phyloP scores from a whole-genome alignment of 2,329 filamentous ascomycete species.

The Daldinia sp. region DNA sequence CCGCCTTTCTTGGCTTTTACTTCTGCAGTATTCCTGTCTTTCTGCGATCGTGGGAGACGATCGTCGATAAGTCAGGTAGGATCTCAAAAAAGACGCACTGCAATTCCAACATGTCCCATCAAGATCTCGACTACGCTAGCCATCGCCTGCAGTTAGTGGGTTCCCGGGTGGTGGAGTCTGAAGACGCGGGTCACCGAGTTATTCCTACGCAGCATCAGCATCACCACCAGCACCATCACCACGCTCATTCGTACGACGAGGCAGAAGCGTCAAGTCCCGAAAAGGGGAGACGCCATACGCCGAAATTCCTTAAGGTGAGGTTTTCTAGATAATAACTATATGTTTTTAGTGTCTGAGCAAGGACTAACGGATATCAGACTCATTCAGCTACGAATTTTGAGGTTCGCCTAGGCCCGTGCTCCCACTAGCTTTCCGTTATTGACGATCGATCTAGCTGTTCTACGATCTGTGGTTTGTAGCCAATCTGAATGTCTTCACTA shows the following conservation, averaged over 20 bases:
- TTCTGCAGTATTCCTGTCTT: slow-evolving; percentile 10
- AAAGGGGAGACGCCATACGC: slow-evolving; percentile 25
- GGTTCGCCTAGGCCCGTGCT: slow-evolving; percentile 26
- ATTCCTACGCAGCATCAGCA: slow-evolving; percentile 31
- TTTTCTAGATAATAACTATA: background rate
- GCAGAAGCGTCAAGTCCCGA: slow-evolving; percentile 13
- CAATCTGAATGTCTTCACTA: slow-evolving; percentile 73
- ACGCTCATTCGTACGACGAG: slow-evolving; percentile 16
- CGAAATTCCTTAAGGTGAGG: slow-evolving; percentile 43
- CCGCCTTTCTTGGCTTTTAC: slow-evolving; percentile 36
- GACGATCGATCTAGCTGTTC: slow-evolving; percentile 60
- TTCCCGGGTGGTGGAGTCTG: slow-evolving; percentile 40
- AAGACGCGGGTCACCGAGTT: slow-evolving; percentile 34
- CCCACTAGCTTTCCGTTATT: slow-evolving; percentile 37
- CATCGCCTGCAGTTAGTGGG: slow-evolving; percentile 43
- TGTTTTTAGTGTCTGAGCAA: background rate
- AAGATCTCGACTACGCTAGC: slow-evolving; percentile 45
- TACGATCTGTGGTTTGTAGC: slow-evolving; percentile 73
- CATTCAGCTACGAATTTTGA: slow-evolving; percentile 46
- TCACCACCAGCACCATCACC: slow-evolving; percentile 32
- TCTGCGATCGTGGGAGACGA: slow-evolving; percentile 18
- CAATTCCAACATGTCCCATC: slow-evolving; percentile 20
- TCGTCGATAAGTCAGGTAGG: slow-evolving; percentile 9
- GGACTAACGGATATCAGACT: slow-evolving; percentile 38
- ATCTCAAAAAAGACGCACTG: background rate